Evolutionary conservation across 2,329 filamentous ascomycete genomes (phyloP).

Genomic region (Ophiostoma quercus): DNA sequence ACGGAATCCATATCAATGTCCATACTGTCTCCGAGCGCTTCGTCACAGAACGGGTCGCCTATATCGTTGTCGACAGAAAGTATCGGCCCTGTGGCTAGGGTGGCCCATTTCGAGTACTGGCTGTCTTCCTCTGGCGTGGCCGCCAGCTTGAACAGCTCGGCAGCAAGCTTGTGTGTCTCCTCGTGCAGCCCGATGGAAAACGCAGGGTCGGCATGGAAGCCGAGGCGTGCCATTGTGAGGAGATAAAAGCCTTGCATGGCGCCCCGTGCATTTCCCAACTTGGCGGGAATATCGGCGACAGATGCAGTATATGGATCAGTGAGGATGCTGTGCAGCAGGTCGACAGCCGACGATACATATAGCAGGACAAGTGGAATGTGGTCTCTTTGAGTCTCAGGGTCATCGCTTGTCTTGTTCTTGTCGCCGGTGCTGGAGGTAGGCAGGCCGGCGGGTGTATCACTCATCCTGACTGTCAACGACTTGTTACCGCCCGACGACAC

Average conservation of each 20-base stretch:
- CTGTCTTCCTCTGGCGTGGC: constrained; percentile 68
- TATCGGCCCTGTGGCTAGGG: neutral
- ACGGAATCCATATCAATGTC: constrained; percentile 10
- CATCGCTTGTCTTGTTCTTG: neutral
- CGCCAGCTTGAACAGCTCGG: constrained; percentile 72
- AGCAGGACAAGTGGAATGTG: constrained; percentile 36
- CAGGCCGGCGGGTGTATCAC: neutral
- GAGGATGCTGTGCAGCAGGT: constrained; percentile 49
- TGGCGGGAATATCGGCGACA: constrained; percentile 59
- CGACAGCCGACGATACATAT: constrained; percentile 46
- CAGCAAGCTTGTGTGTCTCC: constrained; percentile 73
- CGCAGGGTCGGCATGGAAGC: constrained; percentile 66
- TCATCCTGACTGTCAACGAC: neutral
- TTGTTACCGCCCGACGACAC: neutral
- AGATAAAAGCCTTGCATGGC: constrained; percentile 72
- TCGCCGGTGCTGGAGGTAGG: neutral
- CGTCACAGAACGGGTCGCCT: constrained; percentile 22
- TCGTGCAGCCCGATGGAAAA: constrained; percentile 49
- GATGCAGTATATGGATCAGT: constrained; percentile 45
- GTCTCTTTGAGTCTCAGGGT: neutral
- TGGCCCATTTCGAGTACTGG: constrained; percentile 25
- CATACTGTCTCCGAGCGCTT: neutral
- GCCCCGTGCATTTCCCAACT: constrained; percentile 63
- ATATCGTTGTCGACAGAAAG: neutral
- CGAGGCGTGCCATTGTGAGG: constrained; percentile 73